Evolutionary conservation across 2,329 filamentous ascomycete genomes (phyloP), one percentile per base, ranked within the genome.

Genomic region (Diaporthe batatas): DNA sequence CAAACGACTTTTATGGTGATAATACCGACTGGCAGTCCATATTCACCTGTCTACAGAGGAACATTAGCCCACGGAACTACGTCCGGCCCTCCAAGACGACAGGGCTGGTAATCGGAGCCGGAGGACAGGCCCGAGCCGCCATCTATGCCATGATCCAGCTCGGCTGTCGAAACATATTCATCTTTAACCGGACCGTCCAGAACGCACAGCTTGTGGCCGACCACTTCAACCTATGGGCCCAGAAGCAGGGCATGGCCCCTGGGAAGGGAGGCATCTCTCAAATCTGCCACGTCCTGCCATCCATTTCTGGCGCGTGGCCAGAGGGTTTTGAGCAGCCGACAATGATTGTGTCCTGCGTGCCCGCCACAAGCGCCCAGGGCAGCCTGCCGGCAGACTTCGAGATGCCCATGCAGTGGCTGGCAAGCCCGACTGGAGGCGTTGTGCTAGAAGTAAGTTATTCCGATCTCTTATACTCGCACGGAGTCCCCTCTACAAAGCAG

Each of bases 81-180:
- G 85, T 91, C 0, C 88, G 88, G 23, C 86, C 87, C 0, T 84
- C 83, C 29, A 82, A 82, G 36, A 88, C 88, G 3, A 88, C 86
- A 0, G 89, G 83, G 0, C 83, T 91, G 12, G 87, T 91, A 18
- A 85, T 91, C 67, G 90, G 90, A 21, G 90, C 90, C 6, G 90
- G 90, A 47, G 92, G 92, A 32, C 94, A 94, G 91, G 92, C 92
- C 7, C 87, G 93, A 73, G 91, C 92, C 3, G 91, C 92, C 23
- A 89, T 94, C 36, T 94, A 94, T 77, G 91, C 92, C 3, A 87
- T 94, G 80, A 86, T 94, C 39, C 91, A 92, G 76, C 85, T 94
- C 4, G 93, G 93, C 10, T 93, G 93, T 72, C 88, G 90, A 42
- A 91, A 92, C 73, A 91, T 94, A 29, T 93, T 93, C 76, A 87